Conservation (phyloP, 225 moss, liverwort and hornwort species). For the Physcomitrellopsis africana region DNA sequence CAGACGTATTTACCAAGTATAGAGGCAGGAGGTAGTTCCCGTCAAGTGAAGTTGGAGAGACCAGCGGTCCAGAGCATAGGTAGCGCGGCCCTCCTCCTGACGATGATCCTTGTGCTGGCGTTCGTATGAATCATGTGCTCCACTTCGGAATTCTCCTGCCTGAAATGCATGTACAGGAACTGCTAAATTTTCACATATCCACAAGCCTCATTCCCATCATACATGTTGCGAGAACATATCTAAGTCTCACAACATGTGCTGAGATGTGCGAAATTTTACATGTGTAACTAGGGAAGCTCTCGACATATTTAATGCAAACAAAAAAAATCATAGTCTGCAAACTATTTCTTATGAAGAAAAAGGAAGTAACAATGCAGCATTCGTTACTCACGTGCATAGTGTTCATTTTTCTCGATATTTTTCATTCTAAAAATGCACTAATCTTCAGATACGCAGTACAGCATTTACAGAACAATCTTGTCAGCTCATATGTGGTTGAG, state of each 20-base stretch:
- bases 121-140: conserved; percentile 48
- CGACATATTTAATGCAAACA: no score
- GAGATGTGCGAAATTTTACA: no score
- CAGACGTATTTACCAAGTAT: conserved; percentile 39
- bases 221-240: background rate
- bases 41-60: conserved; percentile 55
- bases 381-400: no score
- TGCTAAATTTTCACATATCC: background rate
- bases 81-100: conserved; percentile 59
- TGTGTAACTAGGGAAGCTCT: no score
- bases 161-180: conserved; percentile 14
- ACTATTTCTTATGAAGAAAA: no score
- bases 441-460: no score
- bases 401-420: background rate
- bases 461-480: no score
- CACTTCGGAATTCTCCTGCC: conserved; percentile 63
- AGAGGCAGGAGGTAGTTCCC: conserved; percentile 56
- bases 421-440: background rate
- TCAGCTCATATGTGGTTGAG: no score
- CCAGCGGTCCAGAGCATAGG: conserved; percentile 53
- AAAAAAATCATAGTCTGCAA: no score
- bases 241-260: background rate
- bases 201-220: background rate
- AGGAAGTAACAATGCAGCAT: no score
- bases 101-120: conserved; percentile 47